Conservation (phyloP, 1,284 basidiomycete genomes). For the Xanthoconium separans region DNA sequence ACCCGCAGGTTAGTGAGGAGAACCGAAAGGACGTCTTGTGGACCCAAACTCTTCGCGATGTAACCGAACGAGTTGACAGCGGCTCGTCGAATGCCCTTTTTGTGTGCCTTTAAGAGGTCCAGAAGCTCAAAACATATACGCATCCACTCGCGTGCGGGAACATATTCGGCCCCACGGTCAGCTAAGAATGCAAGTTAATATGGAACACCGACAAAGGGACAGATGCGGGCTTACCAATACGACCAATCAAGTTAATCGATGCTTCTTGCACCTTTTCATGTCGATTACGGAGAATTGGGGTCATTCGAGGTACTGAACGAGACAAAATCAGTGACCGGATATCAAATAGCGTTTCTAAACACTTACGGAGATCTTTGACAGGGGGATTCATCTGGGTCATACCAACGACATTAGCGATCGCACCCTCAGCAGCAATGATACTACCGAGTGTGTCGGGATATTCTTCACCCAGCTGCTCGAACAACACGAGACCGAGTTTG, state of each 20-base stretch:
- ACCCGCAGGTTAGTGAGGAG: constrained; percentile 96
- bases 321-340: constrained; percentile 14
- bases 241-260: constrained; percentile 98
- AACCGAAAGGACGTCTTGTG: constrained; percentile 97
- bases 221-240: constrained; percentile 66
- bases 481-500: constrained; percentile 95
- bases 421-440: constrained; percentile 97
- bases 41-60: constrained; percentile 98
- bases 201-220: not conserved
- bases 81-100: constrained; percentile 97
- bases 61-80: constrained; percentile 99
- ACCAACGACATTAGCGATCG: constrained; percentile 99
- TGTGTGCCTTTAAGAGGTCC: constrained; percentile 97
- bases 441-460: constrained; percentile 98
- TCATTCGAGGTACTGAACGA: constrained; percentile 91
- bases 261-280: constrained; percentile 99
- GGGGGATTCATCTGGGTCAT: constrained; percentile 99
- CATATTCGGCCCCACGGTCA: constrained; percentile 98
- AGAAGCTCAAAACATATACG: constrained; percentile 99
- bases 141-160: constrained; percentile 99
- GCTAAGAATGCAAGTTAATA: constrained; percentile 46
- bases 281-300: constrained; percentile 96
- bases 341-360: not conserved
- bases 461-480: constrained; percentile 99
- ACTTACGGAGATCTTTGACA: constrained; percentile 94